Evolutionary conservation across 2,329 filamentous ascomycete species (phyloP), one percentile per base, ranked within the genome.

Genomic region (Septoria petroselini): DNA sequence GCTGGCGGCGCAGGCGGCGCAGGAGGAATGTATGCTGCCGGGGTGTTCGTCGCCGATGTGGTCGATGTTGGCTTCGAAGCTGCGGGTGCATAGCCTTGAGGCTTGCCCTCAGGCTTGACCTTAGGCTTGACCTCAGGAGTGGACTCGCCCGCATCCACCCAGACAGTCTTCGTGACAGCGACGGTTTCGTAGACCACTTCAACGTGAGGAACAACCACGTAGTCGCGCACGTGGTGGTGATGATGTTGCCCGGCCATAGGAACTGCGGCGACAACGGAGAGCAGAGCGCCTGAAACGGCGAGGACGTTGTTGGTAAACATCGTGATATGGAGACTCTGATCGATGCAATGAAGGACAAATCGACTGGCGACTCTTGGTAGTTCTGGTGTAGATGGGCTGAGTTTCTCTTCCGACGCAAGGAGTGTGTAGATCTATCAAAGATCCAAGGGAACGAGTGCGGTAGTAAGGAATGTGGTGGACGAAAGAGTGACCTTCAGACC

Each of bases 171-270:
- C 52, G 73, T 75, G 50, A 75, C 66, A 44, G 71, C 66, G 41
- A 80, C 65, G 34, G 75, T 80, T 47, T 74, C 73, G 59, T 73
- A 71, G 46, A 72, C 73, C 43, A 72, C 65, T 17, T 73, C 69
- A 30, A 69, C 72, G 40, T 76, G 70, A 21, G 76, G 79, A 55
- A 76, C 69, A 68, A 71, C 77, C 46, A 76, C 73, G 30, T 76
- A 63, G 42, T 72, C 72, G 54, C 70, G 70, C 54, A 72, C 70
- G 53, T 58, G 58, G 23, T 55, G 53, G 25, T 53, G 49, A 25
- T 56, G 50, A 41, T 52, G 54, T 29, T 42, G 27, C 29, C 46
- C 56, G 17, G 50, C 57, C 51, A 64, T 55, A 15, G 64, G 64
- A n/a, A 67, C 60, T 25, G 65, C 65, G 35, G 58, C 61, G 37